Conservation (phyloP, 2,329 filamentous ascomycete genomes). For the Chaetomium sp. region DNA sequence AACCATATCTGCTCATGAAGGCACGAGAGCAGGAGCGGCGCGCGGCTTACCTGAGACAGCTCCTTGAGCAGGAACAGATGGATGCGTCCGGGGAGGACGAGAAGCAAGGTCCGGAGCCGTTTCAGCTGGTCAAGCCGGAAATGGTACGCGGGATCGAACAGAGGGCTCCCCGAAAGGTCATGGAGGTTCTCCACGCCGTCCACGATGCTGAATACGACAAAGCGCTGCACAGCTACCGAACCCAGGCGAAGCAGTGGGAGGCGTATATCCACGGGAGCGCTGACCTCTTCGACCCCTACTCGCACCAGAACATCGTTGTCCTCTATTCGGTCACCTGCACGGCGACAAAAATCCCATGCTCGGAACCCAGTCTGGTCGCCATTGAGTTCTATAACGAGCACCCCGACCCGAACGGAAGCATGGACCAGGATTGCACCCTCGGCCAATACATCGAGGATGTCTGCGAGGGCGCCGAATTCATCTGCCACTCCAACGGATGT, state of each 20-base stretch:
- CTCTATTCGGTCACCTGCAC: slow-evolving; percentile 94
- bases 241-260: slow-evolving; percentile 95
- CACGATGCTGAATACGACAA: slow-evolving; percentile 98
- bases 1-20: slow-evolving; percentile 89
- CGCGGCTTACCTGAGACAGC: slow-evolving; percentile 76
- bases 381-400: slow-evolving; percentile 94
- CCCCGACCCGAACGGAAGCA: slow-evolving; percentile 60
- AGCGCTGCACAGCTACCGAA: slow-evolving; percentile 88
- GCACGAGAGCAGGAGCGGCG: slow-evolving; percentile 87
- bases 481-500: slow-evolving; percentile 82
- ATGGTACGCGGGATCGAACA: slow-evolving; percentile 88
- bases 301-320: slow-evolving; percentile 94
- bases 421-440: slow-evolving; percentile 86
- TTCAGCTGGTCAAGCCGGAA: slow-evolving; percentile 89
- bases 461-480: slow-evolving; percentile 72
- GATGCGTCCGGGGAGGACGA: slow-evolving; percentile 61
- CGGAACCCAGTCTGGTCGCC: slow-evolving; percentile 85
- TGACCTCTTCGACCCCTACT: slow-evolving; percentile 90
- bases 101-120: slow-evolving; percentile 68
- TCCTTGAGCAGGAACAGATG: slow-evolving; percentile 73
- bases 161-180: slow-evolving; percentile 80
- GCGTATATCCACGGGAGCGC: slow-evolving; percentile 86
- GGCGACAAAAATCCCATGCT: slow-evolving; percentile 88
- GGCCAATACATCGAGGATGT: slow-evolving; percentile 95
- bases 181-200: slow-evolving; percentile 90